Conservation (phyloP, 441 rosid genomes). For the Kokia cookei region DNA sequence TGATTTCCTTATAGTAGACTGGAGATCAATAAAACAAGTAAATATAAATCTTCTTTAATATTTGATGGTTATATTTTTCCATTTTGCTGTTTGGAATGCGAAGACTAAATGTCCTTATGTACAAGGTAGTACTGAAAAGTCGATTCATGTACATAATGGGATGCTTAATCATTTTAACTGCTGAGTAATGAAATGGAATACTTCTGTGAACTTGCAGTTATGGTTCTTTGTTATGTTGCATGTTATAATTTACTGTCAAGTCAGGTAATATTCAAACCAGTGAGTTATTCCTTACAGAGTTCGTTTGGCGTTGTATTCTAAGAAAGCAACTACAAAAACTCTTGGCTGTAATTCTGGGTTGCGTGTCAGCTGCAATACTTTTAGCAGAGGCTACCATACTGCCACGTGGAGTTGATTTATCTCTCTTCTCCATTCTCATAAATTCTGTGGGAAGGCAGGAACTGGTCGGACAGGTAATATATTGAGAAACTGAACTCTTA, state of each 20-base stretch:
- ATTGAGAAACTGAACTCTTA: not conserved
- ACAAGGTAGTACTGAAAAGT: not conserved
- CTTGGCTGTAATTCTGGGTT: constrained; percentile 53
- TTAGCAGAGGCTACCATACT: constrained; percentile 79
- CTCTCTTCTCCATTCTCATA: constrained; percentile 70
- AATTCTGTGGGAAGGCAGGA: constrained; percentile 61
- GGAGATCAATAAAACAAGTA: not conserved
- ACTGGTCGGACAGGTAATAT: constrained; percentile 55
- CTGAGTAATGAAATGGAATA: not conserved
- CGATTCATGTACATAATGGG: not conserved
- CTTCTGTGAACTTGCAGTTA: not conserved
- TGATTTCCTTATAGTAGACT: not conserved
- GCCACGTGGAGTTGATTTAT: constrained; percentile 54
- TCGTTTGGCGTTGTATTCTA: constrained; percentile 61
- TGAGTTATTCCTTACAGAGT: constrained; percentile 40
- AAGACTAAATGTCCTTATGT: not conserved
- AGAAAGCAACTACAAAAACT: constrained; percentile 50
- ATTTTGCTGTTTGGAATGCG: not conserved
- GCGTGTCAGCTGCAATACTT: constrained; percentile 76
- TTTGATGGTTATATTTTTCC: not conserved
- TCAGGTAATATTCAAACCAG: constrained; percentile 6
- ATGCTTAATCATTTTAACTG: constrained; percentile 2
- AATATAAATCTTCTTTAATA: not conserved
- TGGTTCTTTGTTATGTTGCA: not conserved
- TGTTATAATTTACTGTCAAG: not conserved